Evolutionary conservation across 1,139 yeast species (phyloP).

Genomic region (Taphrina wiesneri): DNA sequence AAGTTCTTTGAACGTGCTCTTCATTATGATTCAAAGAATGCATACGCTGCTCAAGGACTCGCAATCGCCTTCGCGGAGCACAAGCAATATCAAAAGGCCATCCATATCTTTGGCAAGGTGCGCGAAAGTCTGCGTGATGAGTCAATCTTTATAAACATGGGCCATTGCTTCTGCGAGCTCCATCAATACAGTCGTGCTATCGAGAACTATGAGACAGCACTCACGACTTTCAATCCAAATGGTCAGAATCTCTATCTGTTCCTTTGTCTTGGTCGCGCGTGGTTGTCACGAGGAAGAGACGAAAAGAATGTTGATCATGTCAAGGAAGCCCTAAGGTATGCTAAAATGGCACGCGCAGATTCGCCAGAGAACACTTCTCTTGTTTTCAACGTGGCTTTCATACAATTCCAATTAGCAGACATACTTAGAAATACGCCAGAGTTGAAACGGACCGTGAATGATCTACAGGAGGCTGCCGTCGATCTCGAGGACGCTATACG

Average conservation of each 20-base stretch:
- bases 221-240: slow-evolving; percentile 62
- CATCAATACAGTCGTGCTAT: slow-evolving; percentile 83
- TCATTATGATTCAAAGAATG: slow-evolving; percentile 78
- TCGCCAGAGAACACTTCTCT: slow-evolving; percentile 52
- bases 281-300: slow-evolving; percentile 77
- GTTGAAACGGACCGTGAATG: slow-evolving; percentile 61
- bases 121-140: slow-evolving; percentile 86
- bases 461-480: slow-evolving; percentile 59
- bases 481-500: slow-evolving; percentile 67
- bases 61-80: slow-evolving; percentile 92
- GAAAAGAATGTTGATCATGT: slow-evolving; percentile 66
- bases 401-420: slow-evolving; percentile 86
- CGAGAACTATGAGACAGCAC: slow-evolving; percentile 49
- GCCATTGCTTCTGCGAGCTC: slow-evolving; percentile 81
- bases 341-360: slow-evolving; percentile 47
- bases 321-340: slow-evolving; percentile 62
- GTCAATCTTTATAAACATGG: slow-evolving; percentile 79
- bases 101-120: slow-evolving; percentile 73
- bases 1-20: slow-evolving; percentile 87
- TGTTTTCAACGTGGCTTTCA: slow-evolving; percentile 77
- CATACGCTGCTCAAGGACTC: slow-evolving; percentile 96
- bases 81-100: slow-evolving; percentile 66
- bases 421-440: slow-evolving; percentile 65
- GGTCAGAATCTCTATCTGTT: slow-evolving; percentile 65
- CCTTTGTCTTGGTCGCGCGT: slow-evolving; percentile 71